Percentiles rank a stretch among this genome's conserved stretches.
phyloP scores from a whole-genome alignment of 345 rosid genomes.

The Isatis tinctoria region DNA sequence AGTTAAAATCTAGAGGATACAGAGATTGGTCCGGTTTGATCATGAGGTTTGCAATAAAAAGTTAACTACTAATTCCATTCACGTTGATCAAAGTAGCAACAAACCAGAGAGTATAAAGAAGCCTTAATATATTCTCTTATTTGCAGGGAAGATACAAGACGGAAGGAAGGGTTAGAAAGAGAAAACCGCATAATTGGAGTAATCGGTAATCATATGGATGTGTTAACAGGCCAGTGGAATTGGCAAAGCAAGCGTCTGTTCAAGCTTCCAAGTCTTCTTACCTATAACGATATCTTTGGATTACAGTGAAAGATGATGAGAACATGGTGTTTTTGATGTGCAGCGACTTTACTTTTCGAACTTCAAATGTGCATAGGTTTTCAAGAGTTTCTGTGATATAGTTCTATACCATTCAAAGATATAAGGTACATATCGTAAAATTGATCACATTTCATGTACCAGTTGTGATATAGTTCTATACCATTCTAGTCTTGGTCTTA shows the following conservation, averaged over 20 bases:
- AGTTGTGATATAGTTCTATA: neutral
- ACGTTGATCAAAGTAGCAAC: neutral
- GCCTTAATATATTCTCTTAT: neutral
- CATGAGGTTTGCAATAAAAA: constrained; percentile 56
- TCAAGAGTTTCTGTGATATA: constrained; percentile 1
- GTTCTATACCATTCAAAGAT: neutral
- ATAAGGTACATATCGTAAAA: neutral
- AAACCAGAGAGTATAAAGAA: neutral
- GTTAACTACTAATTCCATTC: neutral
- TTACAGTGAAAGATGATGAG: constrained; percentile 18
- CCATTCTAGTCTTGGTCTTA: neutral
- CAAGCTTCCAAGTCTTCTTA: constrained; percentile 70
- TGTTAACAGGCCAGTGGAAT: constrained; percentile 40
- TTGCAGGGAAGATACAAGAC: constrained; percentile 46
- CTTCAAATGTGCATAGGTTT: constrained; percentile 3
- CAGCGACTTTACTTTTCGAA: neutral
- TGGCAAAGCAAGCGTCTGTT: constrained; percentile 44
- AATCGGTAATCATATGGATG: constrained; percentile 68
- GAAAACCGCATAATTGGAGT: constrained; percentile 45
- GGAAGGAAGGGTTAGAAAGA: constrained; percentile 28
- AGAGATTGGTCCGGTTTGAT: constrained; percentile 58
- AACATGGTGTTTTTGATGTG: neutral
- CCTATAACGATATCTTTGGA: constrained; percentile 25
- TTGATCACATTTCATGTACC: neutral
- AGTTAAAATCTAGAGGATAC: constrained; percentile 54